Evolutionary conservation across 2,329 filamentous ascomycete genomes (phyloP), one percentile per base, ranked within the genome.

Genomic region (Corinectria fuckeliana): DNA sequence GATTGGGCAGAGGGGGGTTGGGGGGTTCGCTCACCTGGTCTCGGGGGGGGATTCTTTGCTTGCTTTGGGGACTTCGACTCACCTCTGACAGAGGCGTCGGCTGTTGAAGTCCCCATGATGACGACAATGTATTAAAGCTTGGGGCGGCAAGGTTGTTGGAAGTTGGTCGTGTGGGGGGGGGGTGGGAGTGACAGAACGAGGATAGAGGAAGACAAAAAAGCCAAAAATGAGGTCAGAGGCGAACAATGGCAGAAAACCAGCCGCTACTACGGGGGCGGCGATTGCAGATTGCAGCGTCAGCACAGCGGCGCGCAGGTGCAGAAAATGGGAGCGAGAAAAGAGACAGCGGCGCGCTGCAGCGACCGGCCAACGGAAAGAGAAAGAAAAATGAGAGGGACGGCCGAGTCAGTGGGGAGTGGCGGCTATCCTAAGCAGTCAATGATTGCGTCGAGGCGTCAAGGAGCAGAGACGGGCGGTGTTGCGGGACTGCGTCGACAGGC

Each of bases 21-120:
- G 38, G 53, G 54, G 32, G 32, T 36, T 36, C 56, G 54, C 80
- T 75, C 72, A 83, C 81, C 80, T 78, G 75, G 74, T 57, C 74
- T 74, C 45, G 75, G 73, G 67, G 79, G 75, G 57, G 77, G 77
- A 50, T 76, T 78, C 72, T 72, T 78, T 63, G 77, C 72, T 58
- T 76, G 77, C 71, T 80, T 80, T 65, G 81, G 81, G 67, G 81
- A 83, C 74, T 81, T 81, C 64, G 80, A 79, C 69, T 77, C 75
- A 74, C 74, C 78, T 72, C 74, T 69, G 62, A 71, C 72, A 64
- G 75, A 74, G 65, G 75, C 69, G 72, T 74, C 72, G 65, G 72
- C 72, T 68, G 78, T 72, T 66, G 80, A 76, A 75, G 77, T 77
- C 71, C 75, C 80, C 80, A 82, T 82, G 76, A 78, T 79, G 78